Conservation (phyloP, 768 basidiomycete species). For the Paxillus ammoniavirescens region DNA sequence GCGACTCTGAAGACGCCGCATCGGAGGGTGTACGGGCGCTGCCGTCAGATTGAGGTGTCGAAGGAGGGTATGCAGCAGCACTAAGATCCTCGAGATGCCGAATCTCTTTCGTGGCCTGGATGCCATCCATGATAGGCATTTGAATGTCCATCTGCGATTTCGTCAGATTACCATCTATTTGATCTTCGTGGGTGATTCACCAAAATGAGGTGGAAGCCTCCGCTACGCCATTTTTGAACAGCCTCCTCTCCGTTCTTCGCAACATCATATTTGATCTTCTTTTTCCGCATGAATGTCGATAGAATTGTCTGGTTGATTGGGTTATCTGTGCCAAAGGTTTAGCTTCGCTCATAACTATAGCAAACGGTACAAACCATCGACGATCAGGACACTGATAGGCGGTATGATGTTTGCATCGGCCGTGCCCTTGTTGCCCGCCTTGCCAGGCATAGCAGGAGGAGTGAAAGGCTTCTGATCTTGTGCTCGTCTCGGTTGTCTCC, state of each 20-base stretch:
- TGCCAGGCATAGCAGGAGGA: constrained; percentile 33
- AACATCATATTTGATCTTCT: constrained; percentile 91
- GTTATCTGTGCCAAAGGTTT: constrained; percentile 65
- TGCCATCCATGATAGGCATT: constrained; percentile 99
- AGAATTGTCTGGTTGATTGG: constrained; percentile 98
- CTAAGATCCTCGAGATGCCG: constrained; percentile 74
- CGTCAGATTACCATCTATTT: constrained; percentile 10
- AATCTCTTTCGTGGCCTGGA: constrained; percentile 95
- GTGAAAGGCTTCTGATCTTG: constrained; percentile 28
- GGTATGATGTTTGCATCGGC: constrained; percentile 79
- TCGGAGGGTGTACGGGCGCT: constrained; percentile 52
- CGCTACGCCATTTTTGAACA: constrained; percentile 91
- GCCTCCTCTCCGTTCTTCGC: constrained; percentile 96
- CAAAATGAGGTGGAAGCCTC: constrained; percentile 92
- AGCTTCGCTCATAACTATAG: constrained; percentile 7
- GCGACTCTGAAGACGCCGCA: constrained; percentile 44
- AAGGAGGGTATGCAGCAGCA: constrained; percentile 62
- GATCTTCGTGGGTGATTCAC: constrained; percentile 44
- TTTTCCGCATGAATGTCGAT: constrained; percentile 95
- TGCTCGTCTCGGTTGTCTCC: constrained; percentile 33
- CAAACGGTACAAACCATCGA: constrained; percentile 70
- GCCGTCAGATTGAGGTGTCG: constrained; percentile 62
- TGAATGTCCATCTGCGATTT: constrained; percentile 93
- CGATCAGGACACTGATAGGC: constrained; percentile 96
- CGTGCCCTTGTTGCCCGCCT: constrained; percentile 53